Evolutionary conservation across 1,284 basidiomycete genomes (phyloP).

Genomic region (Cryptococcus jaspeensis): DNA sequence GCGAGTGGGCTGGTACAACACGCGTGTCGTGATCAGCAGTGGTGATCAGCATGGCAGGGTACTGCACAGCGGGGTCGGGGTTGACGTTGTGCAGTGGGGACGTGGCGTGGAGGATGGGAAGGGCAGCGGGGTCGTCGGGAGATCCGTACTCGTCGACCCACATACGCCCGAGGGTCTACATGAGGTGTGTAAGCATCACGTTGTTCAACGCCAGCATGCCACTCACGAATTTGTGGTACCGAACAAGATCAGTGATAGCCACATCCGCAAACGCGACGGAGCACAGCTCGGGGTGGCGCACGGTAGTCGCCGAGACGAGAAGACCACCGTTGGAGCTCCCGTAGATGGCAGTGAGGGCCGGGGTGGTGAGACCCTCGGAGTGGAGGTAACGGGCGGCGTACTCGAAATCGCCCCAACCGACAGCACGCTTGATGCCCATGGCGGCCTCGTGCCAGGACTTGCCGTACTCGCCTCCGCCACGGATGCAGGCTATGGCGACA

Average conservation of each 20-base stretch:
- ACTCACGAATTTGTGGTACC: constrained; percentile 24
- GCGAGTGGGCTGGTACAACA: constrained; percentile 19
- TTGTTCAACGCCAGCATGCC: neutral
- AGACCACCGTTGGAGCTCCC: constrained; percentile 24
- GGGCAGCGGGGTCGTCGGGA: constrained; percentile 11
- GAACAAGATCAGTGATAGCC: constrained; percentile 11
- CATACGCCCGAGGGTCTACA: constrained; percentile 16
- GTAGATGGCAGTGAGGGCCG: constrained; percentile 15
- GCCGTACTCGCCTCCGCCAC: constrained; percentile 25
- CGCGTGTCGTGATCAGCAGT: constrained; percentile 20
- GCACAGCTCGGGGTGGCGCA: constrained; percentile 18
- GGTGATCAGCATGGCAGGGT: constrained; percentile 18
- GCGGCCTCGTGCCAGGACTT: constrained; percentile 22
- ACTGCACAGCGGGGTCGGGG: constrained; percentile 1
- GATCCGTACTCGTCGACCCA: constrained; percentile 20
- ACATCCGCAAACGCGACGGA: constrained; percentile 17
- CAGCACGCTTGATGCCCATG: constrained; percentile 11
- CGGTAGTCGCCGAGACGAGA: constrained; percentile 13
- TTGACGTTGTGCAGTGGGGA: constrained; percentile 19
- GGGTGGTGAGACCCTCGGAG: constrained; percentile 11
- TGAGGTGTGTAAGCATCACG: neutral
- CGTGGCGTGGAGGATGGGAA: constrained; percentile 5
- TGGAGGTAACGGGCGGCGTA: constrained; percentile 17
- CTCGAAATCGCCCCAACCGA: constrained; percentile 20
- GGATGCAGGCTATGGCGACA: constrained; percentile 23